phyloP scores from a whole-genome alignment of 2,329 filamentous ascomycete genomes.

The Colletotrichum siamense region DNA sequence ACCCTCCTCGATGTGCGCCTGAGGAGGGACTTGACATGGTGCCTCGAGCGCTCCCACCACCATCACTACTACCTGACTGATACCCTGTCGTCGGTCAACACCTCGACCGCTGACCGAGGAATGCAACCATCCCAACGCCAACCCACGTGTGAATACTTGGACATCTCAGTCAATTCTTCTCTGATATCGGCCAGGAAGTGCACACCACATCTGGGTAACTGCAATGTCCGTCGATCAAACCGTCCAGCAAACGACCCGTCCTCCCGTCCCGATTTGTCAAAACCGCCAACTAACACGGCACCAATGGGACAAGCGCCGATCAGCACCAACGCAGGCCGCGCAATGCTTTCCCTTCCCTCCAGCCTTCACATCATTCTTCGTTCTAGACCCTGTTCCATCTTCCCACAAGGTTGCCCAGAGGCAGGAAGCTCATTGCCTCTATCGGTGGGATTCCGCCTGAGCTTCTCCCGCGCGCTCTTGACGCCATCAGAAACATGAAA shows the following conservation, averaged over 20 bases:
- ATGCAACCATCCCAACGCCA: neutral
- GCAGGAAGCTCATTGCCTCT: neutral
- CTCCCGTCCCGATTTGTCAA: neutral
- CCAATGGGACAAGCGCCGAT: conserved; percentile 1
- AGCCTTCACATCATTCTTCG: neutral
- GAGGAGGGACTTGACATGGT: neutral
- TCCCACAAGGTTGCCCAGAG: neutral
- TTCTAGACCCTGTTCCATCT: neutral
- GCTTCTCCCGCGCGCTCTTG: conserved; percentile 5
- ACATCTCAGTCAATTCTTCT: neutral
- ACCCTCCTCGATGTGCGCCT: neutral
- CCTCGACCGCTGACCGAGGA: neutral
- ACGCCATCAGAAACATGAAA: conserved; percentile 19
- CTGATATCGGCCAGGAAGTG: neutral
- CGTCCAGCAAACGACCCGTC: neutral
- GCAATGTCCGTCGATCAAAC: conserved; percentile 1
- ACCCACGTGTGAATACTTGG: neutral
- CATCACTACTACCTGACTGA: neutral
- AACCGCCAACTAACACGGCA: conserved; percentile 1
- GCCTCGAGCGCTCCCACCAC: neutral
- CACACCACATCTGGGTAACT: neutral
- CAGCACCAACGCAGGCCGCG: conserved; percentile 13
- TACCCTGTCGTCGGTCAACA: neutral
- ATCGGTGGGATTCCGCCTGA: neutral
- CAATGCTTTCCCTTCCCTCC: conserved; percentile 3